Evolutionary conservation across 768 basidiomycete genomes (phyloP).

Genomic region (Russula griseocarnosa): DNA sequence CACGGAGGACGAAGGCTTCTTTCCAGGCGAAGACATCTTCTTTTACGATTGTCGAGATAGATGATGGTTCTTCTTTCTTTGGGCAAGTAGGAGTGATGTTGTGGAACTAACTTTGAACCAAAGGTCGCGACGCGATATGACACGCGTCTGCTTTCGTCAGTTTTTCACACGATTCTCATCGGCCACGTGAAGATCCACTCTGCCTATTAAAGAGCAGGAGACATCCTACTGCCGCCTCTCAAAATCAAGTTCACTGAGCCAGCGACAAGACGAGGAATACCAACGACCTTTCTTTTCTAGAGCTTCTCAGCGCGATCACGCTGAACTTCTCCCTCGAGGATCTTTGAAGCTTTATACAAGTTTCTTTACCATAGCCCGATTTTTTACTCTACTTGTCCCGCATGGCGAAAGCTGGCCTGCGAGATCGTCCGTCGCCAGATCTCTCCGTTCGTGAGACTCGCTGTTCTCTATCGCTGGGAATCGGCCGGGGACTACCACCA

Average conservation of each 20-base stretch:
- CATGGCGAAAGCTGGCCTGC: neutral
- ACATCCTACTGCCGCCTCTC: neutral
- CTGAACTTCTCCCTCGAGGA: neutral
- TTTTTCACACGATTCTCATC: slow-evolving; percentile 10
- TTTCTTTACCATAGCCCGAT: neutral
- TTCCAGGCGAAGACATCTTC: slow-evolving; percentile 9
- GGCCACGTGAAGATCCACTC: no score
- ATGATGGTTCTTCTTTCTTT: no score
- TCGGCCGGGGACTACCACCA: neutral
- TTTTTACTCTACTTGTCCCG: neutral
- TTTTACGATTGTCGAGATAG: neutral
- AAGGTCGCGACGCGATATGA: neutral
- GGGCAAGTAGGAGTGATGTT: neutral
- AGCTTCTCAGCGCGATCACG: neutral
- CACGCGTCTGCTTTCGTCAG: no score
- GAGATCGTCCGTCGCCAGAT: neutral
- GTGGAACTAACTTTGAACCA: neutral
- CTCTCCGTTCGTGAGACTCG: neutral
- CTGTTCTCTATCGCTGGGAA: neutral
- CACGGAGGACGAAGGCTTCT: neutral
- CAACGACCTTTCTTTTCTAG: neutral
- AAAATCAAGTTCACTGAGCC: neutral
- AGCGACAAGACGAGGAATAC: neutral
- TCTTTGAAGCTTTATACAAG: neutral
- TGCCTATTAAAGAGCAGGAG: neutral